Base-by-base conservation (phyloP, 495 filamentous ascomycete species). In the Diplogelasinospora grovesii region DNA sequence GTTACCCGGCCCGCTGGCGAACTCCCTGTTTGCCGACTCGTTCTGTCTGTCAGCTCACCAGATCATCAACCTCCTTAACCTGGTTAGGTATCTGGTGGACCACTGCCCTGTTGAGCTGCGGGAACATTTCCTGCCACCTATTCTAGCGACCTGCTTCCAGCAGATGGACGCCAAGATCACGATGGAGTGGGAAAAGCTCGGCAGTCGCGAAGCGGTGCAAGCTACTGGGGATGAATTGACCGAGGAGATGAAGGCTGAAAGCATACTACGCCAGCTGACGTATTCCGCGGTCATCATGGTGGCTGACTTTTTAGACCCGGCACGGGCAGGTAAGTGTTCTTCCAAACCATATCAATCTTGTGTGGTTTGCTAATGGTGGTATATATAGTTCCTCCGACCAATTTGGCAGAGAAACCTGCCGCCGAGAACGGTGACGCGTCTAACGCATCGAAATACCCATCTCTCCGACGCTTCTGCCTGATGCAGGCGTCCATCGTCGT, bases 221-320 rank as follows among this genome's bases (percentile, higher is more conserved):
- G 69, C 78, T 21, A 78, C 77, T 8, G 73, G 74, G 1, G 78
- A 82, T 13, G 79, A 80, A 29, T 68, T 99, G 24, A 82, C 84
- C 1, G 85, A 94, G 48, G 93, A 99, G 67, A 99, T 99, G 92
- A 95, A 94, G 63, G 82, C 86, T 14, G 92, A 99, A 57, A 96
- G 90, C 59, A 92, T 97, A 19, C 69, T 99, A 22, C 79, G 92
- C n/a, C 86, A 94, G 43, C 69, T 97, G 33, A 95, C 92, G 1
- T 87, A 89, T 56, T 85, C 87, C 24, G 85, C 90, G 5, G 86
- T 95, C 9, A 81, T 89, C 44, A 83, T 96, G 73, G 85, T 95
- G 29, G 83, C 88, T 18, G 83, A 83, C 41, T 74, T 97, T 39
- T 71, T 96, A 8, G 89, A 95, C 56, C 85, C 85, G 9, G 71